phyloP scores from a whole-genome alignment of 495 filamentous ascomycete species.

The Lentithecium fluviatile region DNA sequence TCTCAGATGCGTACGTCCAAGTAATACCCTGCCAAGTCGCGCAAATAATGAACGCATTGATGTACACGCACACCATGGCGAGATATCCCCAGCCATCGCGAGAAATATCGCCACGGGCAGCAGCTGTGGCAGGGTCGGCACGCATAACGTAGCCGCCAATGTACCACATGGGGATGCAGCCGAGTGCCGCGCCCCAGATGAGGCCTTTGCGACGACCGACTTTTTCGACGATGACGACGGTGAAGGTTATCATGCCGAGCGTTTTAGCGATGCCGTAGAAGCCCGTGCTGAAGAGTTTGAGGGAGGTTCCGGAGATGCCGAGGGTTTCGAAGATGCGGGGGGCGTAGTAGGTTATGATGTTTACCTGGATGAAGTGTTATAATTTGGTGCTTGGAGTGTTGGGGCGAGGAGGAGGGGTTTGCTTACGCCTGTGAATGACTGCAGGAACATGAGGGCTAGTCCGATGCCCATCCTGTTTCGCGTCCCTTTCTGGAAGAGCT shows the following conservation, averaged over 20 bases:
- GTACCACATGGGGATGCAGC: conserved; percentile 55
- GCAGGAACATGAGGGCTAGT: conserved; percentile 33
- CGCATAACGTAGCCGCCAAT: conserved; percentile 48
- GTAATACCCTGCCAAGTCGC: conserved; percentile 32
- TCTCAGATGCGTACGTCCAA: conserved; percentile 35
- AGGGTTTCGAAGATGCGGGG: conserved; percentile 67
- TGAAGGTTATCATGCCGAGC: conserved; percentile 54
- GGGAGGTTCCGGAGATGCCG: conserved; percentile 54
- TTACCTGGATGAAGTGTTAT: conserved; percentile 44
- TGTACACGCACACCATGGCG: conserved; percentile 35
- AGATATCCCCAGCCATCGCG: conserved; percentile 1
- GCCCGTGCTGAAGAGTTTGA: conserved; percentile 59
- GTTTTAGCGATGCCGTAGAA: conserved; percentile 64
- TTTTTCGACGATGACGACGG: conserved; percentile 55
- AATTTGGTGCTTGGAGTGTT: too few relatives aligned
- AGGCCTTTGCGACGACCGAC: conserved; percentile 57
- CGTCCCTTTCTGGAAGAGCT: conserved; percentile 16
- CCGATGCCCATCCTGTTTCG: not conserved
- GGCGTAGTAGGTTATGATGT: conserved; percentile 59
- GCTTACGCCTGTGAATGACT: conserved; percentile 36
- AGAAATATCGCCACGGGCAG: not conserved
- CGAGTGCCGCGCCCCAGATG: conserved; percentile 53
- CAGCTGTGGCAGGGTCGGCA: conserved; percentile 47
- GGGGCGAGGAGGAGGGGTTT: too few relatives aligned
- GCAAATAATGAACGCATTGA: conserved; percentile 27